These are phyloP conservation scores for Paecilomyces dactylethromorphus DNA, from an alignment of 2,329 filamentous ascomycete species.

Conservation along the genomic window DNA sequence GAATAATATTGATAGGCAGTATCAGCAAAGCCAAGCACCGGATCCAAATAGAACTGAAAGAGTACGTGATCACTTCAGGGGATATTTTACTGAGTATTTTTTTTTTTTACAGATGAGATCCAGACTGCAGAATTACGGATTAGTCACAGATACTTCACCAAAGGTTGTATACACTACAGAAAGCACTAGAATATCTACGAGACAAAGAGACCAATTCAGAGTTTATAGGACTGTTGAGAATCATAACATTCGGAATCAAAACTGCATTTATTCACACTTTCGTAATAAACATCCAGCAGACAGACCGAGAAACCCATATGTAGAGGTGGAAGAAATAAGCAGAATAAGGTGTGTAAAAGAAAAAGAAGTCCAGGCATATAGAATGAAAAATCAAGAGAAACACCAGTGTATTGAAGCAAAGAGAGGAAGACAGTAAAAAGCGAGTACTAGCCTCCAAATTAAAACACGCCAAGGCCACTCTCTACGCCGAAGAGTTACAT, in stretches of 20 bases:
- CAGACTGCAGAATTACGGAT: too few species aligned
- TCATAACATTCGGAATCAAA: background rate
- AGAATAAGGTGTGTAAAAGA: background rate
- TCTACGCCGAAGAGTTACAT: background rate
- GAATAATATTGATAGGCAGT: background rate
- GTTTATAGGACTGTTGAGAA: background rate
- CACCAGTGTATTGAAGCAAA: background rate
- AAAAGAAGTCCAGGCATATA: background rate
- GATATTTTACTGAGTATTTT: too few species aligned
- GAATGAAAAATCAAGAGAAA: background rate
- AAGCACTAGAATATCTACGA: background rate
- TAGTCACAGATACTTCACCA: too few species aligned
- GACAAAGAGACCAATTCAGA: background rate
- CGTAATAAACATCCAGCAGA: background rate
- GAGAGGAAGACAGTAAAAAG: background rate
- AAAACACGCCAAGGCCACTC: background rate
- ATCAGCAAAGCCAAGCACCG: background rate
- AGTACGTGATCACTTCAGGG: too few species aligned
- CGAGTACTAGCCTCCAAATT: background rate
- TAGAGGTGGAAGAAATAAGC: background rate
- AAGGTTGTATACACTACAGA: background rate
- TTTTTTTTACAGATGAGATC: too few species aligned
- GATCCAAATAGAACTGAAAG: background rate
- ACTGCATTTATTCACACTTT: background rate
- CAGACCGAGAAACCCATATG: background rate